A percentile compares a stretch with the other conserved stretches of the same genome.
phyloP scores from a whole-genome alignment of 371 early-diverging fungal genomes.

The Mucor sp. region DNA sequence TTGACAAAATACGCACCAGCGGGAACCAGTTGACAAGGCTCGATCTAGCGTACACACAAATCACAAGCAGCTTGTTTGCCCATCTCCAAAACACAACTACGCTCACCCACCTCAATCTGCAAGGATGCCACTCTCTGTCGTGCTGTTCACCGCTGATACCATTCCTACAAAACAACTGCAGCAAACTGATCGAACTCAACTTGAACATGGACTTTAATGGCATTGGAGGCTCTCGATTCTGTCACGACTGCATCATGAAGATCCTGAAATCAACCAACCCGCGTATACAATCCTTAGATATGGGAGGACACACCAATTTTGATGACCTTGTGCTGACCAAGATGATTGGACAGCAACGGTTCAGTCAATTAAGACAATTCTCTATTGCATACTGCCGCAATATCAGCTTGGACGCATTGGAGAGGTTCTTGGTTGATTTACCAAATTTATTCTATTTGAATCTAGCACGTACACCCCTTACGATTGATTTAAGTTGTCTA shows the following conservation, averaged over 20 bases:
- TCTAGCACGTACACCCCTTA: constrained; percentile 15
- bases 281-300: constrained; percentile 20
- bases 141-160: constrained; percentile 33
- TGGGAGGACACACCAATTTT: constrained; percentile 34
- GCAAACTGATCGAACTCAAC: constrained; percentile 25
- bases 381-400: constrained; percentile 15
- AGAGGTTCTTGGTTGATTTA: neutral
- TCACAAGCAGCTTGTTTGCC: constrained; percentile 27
- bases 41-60: constrained; percentile 38
- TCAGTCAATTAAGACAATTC: constrained; percentile 10
- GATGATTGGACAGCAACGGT: neutral
- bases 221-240: constrained; percentile 27
- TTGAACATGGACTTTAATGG: constrained; percentile 36
- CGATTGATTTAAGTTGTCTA: neutral
- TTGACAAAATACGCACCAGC: constrained; percentile 17
- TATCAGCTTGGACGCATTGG: constrained; percentile 1
- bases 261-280: constrained; percentile 4
- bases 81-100: constrained; percentile 12
- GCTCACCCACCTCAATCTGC: constrained; percentile 35
- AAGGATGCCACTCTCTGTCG: constrained; percentile 33
- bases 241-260: constrained; percentile 20
- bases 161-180: constrained; percentile 11
- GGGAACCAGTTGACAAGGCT: constrained; percentile 23
- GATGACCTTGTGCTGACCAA: constrained; percentile 17
- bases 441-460: constrained; percentile 17